Evolutionary conservation across 2,329 filamentous ascomycete species (phyloP), one percentile per base, ranked within the genome.

Genomic region (Fusarium papillatum): DNA sequence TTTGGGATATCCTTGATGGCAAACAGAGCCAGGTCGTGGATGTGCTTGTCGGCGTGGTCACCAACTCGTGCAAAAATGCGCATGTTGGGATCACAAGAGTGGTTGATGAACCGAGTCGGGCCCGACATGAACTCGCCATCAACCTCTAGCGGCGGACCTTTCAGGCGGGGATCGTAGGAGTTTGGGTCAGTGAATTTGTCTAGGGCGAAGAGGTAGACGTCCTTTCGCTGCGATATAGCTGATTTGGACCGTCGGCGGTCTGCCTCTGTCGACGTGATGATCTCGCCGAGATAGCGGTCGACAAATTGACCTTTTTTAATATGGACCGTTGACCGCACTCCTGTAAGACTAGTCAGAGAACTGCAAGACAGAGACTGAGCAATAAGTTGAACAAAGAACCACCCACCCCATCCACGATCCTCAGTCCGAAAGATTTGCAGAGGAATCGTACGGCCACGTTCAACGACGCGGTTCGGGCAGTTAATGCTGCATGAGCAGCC

Each of bases 51-150:
- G 0, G 93, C 90, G 72, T 94, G 93, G 79, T 96, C 94, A 63
- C 93, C 94, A 2, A 94, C 93, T 1, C 95, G 91, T 0, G 93
- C 94, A 83, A 96, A 96, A 71, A 95, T 95, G 17, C 93, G 88
- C 80, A 95, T 89, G 79, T 96, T 96, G 0, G 95, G 94, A 7
- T 94, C 90, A 81, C 95, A 96, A 3, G 91, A 94, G 82, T 97
- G 95, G 78, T 97, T 97, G 82, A 96, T 94, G 83, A 96, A 97
- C 4, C 94, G 90, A 0, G 94, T 95, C 0, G 94, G 93, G 0
- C 94, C 94, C 1, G 94, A 94, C 86, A 93, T 91, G 81, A 93
- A 94, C 81, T 96, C 93, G 14, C 95, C 95, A 68, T 93, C 92
- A 0, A 92, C 89, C 74, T 92, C 91, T 6, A 93, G 84, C 19